A percentile compares a stretch with the other conserved stretches of the same genome.
phyloP scores from a whole-genome alignment of 2,329 filamentous ascomycete genomes.

The Sphaerulina vaccinii region DNA sequence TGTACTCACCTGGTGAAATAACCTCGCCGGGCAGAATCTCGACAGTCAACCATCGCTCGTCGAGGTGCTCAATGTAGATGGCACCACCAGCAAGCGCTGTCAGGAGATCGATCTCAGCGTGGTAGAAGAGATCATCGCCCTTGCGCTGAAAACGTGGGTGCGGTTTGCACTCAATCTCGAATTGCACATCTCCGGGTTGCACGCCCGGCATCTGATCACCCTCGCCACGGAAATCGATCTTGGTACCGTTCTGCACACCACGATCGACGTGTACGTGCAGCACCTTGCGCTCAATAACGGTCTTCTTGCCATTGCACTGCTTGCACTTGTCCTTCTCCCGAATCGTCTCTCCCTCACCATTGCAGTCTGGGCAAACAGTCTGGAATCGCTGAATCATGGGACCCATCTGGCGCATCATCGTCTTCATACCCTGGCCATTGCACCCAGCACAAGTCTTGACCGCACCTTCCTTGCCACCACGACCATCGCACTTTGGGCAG shows the following conservation, averaged over 20 bases:
- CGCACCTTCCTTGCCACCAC: slow-evolving; percentile 96
- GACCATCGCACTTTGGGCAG: slow-evolving; percentile 89
- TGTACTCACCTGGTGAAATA: slow-evolving; percentile 62
- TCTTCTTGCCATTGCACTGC: slow-evolving; percentile 96
- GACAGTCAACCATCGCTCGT: slow-evolving; percentile 93
- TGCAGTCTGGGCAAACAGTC: slow-evolving; percentile 97
- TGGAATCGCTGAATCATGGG: slow-evolving; percentile 99
- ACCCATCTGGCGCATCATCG: slow-evolving; percentile 99
- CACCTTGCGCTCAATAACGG: slow-evolving; percentile 93
- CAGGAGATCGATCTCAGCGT: slow-evolving; percentile 91
- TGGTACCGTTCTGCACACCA: slow-evolving; percentile 89
- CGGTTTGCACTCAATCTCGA: slow-evolving; percentile 99
- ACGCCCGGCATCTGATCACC: slow-evolving; percentile 94
- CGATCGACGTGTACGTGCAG: slow-evolving; percentile 96
- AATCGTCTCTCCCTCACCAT: slow-evolving; percentile 94
- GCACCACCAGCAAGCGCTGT: slow-evolving; percentile 90
- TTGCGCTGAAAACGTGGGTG: slow-evolving; percentile 92
- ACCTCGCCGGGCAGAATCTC: slow-evolving; percentile 93
- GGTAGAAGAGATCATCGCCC: slow-evolving; percentile 93
- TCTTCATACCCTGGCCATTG: slow-evolving; percentile 97
- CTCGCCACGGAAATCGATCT: slow-evolving; percentile 95
- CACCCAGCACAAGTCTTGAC: slow-evolving; percentile 90
- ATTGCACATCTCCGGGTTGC: slow-evolving; percentile 91
- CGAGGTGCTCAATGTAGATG: slow-evolving; percentile 91
- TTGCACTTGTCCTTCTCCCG: slow-evolving; percentile 98